Base-by-base conservation (phyloP, 2,329 filamentous ascomycete genomes). In the Epichloe gansuensis region DNA sequence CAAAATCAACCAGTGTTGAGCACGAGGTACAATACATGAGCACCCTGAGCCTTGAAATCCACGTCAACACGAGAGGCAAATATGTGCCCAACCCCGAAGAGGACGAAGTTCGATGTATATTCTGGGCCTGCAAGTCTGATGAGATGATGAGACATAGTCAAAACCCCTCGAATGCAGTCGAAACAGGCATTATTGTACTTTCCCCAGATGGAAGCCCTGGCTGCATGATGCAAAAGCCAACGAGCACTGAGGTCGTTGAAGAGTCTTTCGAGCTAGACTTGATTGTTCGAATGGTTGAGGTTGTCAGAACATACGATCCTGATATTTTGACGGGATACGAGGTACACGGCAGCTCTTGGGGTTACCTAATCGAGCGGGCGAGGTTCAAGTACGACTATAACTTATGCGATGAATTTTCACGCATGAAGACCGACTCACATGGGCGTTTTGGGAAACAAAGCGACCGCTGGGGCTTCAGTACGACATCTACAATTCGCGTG, bases 311-410 rank as follows among this genome's bases (percentile, higher is more conserved):
- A 3, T 77, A 86, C 60, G 93, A 98, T 64, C 93, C 93, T 0
- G 93, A 98, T 61, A 87, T 98, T 31, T 73, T 98, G 42, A 93
- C 90, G 0, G 93, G 93, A 0, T 98, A 93, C 60, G 93, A 98
- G 66, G 89, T 97, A 0, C 89, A 96, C 62, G 88, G 89, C 50
- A 78, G 82, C 53, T 96, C 90, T 0, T 98, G 93, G 93, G 93
- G 94, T 1, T 98, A 94, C 66, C 68, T 98, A 39, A 91, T 96
- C 47, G 91, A 98, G 68, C 81, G 93, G 49, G 90, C 91, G 12
- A 77, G 86, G 34, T 68, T 85, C 55, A 88, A 90, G 64, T 96
- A 91, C 61, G 90, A 95, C 56, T 93, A 87, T 64, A 84, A 96
- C 60, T 74, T 98, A 3, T 94, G 88, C 58, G 87, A 95, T 57